Evolutionary conservation across 257 asterid genomes (phyloP).

Genomic region (Fraxinus pennsylvanica): DNA sequence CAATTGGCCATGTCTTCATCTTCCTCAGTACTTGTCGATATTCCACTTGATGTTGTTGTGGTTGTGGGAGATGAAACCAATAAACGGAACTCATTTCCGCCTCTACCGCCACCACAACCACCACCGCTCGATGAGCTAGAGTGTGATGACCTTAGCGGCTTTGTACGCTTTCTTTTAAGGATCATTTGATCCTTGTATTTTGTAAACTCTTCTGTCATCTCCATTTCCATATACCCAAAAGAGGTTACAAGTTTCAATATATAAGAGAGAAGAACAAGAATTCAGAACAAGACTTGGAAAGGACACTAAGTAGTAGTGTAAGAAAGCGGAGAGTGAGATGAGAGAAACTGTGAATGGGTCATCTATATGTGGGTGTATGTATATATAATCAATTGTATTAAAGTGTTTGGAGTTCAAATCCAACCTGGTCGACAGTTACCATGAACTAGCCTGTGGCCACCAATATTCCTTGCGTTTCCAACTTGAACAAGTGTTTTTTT

Average conservation of each 20-base stretch:
- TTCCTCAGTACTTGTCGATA: constrained; percentile 46
- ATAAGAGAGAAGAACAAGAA: background rate
- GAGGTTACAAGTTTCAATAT: background rate
- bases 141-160: constrained; percentile 53
- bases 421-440: constrained; percentile 38
- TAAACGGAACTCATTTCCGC: constrained; percentile 31
- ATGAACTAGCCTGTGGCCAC: constrained; percentile 50
- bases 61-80: constrained; percentile 27
- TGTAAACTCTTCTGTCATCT: constrained; percentile 48
- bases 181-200: constrained; percentile 44
- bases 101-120: constrained; percentile 26
- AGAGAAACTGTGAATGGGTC: constrained; percentile 38
- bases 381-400: constrained; percentile 37
- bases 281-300: constrained; percentile 5
- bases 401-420: constrained; percentile 30
- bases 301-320: constrained; percentile 38
- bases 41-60: constrained; percentile 38
- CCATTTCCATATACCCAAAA: constrained; percentile 28
- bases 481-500: constrained; percentile 30
- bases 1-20: constrained; percentile 91
- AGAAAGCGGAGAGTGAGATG: constrained; percentile 42
- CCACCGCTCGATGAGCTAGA: constrained; percentile 53
- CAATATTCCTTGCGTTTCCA: constrained; percentile 40
- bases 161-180: constrained; percentile 63
- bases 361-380: background rate